Base-by-base conservation (phyloP, 345 rosid species). In the Gossypium thurberi region DNA sequence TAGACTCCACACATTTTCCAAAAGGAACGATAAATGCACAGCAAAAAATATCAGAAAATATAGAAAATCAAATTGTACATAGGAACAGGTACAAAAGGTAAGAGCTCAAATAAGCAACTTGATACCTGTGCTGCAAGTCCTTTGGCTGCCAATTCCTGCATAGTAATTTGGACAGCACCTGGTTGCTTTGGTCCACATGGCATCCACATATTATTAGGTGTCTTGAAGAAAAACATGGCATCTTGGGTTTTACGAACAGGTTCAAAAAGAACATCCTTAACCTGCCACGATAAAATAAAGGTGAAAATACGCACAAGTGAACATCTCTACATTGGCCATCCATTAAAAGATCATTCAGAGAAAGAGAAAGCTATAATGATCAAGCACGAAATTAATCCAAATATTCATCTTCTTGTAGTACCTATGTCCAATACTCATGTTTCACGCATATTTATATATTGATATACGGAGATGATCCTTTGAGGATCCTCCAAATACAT, bases 201-300 rank as follows among this genome's bases (percentile, higher is more conserved):
- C 33, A 90, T 79, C 89, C 85, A 90, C 88, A 83, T 80, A 64
- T 62, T 89, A 76, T 83, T 73, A 44, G 88, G 26, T 18, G 87
- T 83, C 75, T 87, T 82, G 33, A 73, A 58, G 66, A 90, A 90
- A 75, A 69, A 90, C 91, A 87, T 90, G 56, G 96, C 96, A 84
- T 90, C 96, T 75, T 88, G 96, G 20, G 93, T 90, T 80, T 90
- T 87, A 40, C 96, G 89, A 65, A 90, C 96, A 26, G 96, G 93
- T 78, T 90, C 93, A 75, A 90, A 90, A 23, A 90, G 89, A 55
- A 90, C 96, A 76, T 88, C 96, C 81, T 87, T 90, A 61, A 90
- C 96, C 96, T 90, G 84, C 56, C 47, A 77, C 14, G 3, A 60
- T 37, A 42, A 63, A 40, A 9, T 10, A 23, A 58, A 21, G 12